A percentile compares a stretch with the other conserved stretches of the same genome.
Conservation (phyloP, 1,284 basidiomycete genomes). For the Somion occarium region DNA sequence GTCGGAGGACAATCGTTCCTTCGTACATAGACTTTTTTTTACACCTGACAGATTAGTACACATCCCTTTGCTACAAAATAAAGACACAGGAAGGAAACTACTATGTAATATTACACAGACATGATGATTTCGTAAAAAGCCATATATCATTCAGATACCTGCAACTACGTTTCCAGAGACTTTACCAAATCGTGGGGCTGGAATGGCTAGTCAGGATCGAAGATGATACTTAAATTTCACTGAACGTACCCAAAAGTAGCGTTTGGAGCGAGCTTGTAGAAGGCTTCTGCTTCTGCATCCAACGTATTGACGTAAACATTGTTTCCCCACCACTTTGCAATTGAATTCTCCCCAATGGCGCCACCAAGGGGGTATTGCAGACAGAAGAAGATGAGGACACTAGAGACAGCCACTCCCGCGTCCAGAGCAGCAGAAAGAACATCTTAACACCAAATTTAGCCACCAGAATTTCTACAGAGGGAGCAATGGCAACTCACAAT, state of each 20-base stretch:
- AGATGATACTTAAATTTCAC: too few relatives aligned
- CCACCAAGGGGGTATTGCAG: slow-evolving; percentile 42
- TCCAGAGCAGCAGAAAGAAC: slow-evolving; percentile 48
- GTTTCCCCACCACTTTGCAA: slow-evolving; percentile 40
- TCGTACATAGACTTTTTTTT: too few relatives aligned
- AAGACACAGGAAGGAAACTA: too few relatives aligned
- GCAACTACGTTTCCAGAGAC: too few relatives aligned
- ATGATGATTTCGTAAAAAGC: too few relatives aligned
- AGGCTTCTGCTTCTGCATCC: slow-evolving; percentile 22
- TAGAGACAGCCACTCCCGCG: slow-evolving; percentile 33
- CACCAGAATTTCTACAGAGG: background rate
- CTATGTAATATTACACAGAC: too few relatives aligned
- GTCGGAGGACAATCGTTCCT: too few relatives aligned
- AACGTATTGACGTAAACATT: slow-evolving; percentile 32
- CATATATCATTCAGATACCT: too few relatives aligned
- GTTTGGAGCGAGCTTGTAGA: slow-evolving; percentile 17
- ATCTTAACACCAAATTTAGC: slow-evolving; percentile 23
- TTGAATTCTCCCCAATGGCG: slow-evolving; percentile 32
- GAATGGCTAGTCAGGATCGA: too few relatives aligned
- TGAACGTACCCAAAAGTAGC: slow-evolving; percentile 28
- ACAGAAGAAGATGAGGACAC: slow-evolving; percentile 44
- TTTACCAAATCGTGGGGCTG: too few relatives aligned
- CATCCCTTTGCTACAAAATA: too few relatives aligned
- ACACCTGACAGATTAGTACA: too few relatives aligned
- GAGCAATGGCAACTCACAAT: slow-evolving; percentile 27